Evolutionary conservation across 1,284 basidiomycete genomes (phyloP).

Genomic region (Cryptococcus wingfieldii): DNA sequence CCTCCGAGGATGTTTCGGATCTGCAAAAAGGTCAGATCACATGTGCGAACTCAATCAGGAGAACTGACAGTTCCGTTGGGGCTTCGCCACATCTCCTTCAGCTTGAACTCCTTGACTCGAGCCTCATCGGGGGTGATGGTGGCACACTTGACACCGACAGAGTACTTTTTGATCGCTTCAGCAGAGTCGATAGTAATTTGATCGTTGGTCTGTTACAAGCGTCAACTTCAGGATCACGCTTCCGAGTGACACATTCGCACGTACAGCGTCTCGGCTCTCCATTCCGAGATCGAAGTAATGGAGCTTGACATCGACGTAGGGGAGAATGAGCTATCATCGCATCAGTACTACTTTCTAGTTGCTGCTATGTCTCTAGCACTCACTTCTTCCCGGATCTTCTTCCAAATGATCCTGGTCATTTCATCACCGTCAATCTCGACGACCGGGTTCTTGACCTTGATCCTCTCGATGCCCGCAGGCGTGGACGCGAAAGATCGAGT

Average conservation of each 20-base stretch:
- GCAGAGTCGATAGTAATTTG: slow-evolving; percentile 90
- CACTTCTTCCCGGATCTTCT: slow-evolving; percentile 95
- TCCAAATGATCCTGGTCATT: slow-evolving; percentile 98
- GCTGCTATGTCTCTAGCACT: slow-evolving; percentile 23
- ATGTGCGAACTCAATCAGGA: neutral
- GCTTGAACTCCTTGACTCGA: slow-evolving; percentile 69
- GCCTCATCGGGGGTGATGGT: slow-evolving; percentile 96
- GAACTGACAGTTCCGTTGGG: slow-evolving; percentile 82
- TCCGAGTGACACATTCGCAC: slow-evolving; percentile 19
- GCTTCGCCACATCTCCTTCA: slow-evolving; percentile 97
- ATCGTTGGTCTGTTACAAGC: slow-evolving; percentile 71
- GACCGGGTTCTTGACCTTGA: slow-evolving; percentile 79
- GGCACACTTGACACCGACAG: slow-evolving; percentile 80
- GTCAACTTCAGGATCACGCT: too few relatives aligned
- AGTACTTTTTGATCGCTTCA: slow-evolving; percentile 79
- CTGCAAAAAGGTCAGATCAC: slow-evolving; percentile 44
- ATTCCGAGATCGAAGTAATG: slow-evolving; percentile 98
- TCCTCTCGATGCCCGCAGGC: slow-evolving; percentile 48
- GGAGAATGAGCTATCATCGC: slow-evolving; percentile 72
- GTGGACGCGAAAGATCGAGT: slow-evolving; percentile 23
- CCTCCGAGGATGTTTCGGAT: slow-evolving; percentile 97
- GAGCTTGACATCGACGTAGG: slow-evolving; percentile 91
- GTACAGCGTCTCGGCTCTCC: slow-evolving; percentile 79
- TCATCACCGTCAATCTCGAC: slow-evolving; percentile 97
- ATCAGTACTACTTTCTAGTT: neutral